These are phyloP conservation scores for Plasmodium malariae DNA, from an alignment of 169 alveolate genomes.

Conservation along the genomic window DNA sequence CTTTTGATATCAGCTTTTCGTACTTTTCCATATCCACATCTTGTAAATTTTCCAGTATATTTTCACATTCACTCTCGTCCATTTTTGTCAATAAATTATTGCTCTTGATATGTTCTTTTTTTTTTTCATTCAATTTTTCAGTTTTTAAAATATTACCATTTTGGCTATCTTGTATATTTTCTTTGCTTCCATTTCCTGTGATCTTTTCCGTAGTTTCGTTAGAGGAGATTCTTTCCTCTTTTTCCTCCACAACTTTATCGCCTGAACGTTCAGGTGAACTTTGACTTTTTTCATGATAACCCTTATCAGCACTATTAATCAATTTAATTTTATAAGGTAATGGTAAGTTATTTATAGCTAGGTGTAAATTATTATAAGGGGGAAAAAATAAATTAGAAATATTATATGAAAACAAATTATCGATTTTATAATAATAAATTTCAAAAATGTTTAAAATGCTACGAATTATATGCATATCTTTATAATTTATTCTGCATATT, in stretches of 20 bases:
- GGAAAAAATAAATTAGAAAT: slow-evolving; percentile 39
- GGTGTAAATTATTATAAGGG: slow-evolving; percentile 42
- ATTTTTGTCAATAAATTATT: background rate
- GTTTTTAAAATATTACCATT: background rate
- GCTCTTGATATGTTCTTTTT: background rate
- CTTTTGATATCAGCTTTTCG: slow-evolving; percentile 50
- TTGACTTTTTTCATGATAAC: background rate
- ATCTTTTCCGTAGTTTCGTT: background rate
- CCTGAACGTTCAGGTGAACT: background rate
- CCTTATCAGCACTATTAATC: slow-evolving; percentile 18
- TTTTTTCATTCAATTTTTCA: background rate
- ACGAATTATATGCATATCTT: slow-evolving; percentile 3
- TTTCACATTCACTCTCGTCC: slow-evolving; percentile 27
- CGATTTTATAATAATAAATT: slow-evolving; percentile 41
- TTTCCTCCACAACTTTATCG: background rate
- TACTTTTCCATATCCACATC: slow-evolving; percentile 67
- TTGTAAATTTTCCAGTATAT: slow-evolving; percentile 33
- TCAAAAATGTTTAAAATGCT: slow-evolving; percentile 37
- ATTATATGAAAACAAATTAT: slow-evolving; percentile 33
- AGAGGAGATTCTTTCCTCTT: background rate
- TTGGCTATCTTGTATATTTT: background rate
- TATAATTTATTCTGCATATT: slow-evolving; percentile 56
- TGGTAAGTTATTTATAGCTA: slow-evolving; percentile 59
- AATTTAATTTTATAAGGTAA: slow-evolving; percentile 36
- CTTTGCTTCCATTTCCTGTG: background rate